Base-by-base conservation (phyloP, 805 yeast genomes). In the Brettanomyces sp. region DNA sequence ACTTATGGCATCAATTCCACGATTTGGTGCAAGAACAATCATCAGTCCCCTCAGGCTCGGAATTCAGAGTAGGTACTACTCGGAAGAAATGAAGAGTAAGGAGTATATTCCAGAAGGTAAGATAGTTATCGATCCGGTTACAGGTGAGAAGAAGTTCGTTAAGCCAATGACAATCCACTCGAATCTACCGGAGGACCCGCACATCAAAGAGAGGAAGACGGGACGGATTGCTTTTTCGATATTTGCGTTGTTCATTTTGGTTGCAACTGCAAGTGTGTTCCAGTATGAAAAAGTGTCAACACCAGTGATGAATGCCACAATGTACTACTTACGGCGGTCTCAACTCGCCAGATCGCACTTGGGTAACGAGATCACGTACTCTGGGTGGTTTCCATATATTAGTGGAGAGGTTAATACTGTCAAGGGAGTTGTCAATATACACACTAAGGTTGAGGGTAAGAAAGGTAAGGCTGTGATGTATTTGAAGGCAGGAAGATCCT, bases 271-370 rank as follows among this genome's bases (percentile, higher is more conserved):
- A 30, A 74, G 85, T 30, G 85, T 91, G 56, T 82, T 91, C 75
- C 90, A 93, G 69, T 90, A 91, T 65, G 99, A 93, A 62, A 90
- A 89, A 62, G 80, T 89, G 18, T 80, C 85, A 40, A 86, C 96
- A 12, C 97, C 98, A 1, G 76, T 91, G 48, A 84, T 91, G 55
- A 77, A 84, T 37, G 90, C 95, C 5, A 84, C 96, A 4, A 68
- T 93, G 62, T 89, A 87, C 63, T 84, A 87, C 51, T 66, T 91
- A 55, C 77, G 99, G 59, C 73, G 96, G 58, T 82, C 91, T 1
- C 70, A 74, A 8, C 50, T 66, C 39, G 89, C 89, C 9, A 71
- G 78, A 45, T 77, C 75, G 23, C 58, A 67, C 3, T 67, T 91
- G 41, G 98, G 98, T 18, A 77, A 75, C 41, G 80, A 85, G 56